A percentile compares a stretch with the other conserved stretches of the same genome.
Evolutionary conservation across 495 filamentous ascomycete species (phyloP).

Genomic region (Oidiodendron maius): DNA sequence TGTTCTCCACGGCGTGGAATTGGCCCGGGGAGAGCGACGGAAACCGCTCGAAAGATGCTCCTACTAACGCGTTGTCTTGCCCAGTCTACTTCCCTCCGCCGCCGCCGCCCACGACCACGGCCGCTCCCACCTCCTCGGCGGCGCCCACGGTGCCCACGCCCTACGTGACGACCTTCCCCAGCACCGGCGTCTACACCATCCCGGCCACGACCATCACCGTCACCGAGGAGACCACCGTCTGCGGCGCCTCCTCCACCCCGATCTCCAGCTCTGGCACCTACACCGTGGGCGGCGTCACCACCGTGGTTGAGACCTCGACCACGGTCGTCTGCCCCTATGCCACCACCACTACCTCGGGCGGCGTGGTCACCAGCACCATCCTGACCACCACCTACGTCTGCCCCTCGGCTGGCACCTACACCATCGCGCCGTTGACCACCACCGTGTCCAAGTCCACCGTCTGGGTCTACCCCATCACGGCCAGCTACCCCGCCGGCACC

Average conservation of each 20-base stretch:
- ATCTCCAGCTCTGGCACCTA: conserved; percentile 55
- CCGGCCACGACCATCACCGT: conserved; percentile 69
- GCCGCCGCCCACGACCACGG: conserved; percentile 12
- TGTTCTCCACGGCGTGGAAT: no score
- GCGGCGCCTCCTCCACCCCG: conserved; percentile 55
- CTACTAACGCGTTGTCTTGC: no score
- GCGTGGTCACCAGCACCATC: conserved; percentile 61
- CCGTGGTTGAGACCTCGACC: conserved; percentile 61
- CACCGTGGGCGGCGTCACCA: conserved; percentile 75
- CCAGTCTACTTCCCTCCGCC: conserved; percentile 19
- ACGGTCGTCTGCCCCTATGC: conserved; percentile 71
- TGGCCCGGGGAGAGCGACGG: conserved; percentile 9
- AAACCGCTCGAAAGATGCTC: no score
- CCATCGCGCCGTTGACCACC: conserved; percentile 66
- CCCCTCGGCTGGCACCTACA: conserved; percentile 76
- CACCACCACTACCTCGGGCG: conserved; percentile 51
- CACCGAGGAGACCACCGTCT: conserved; percentile 58
- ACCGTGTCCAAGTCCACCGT: conserved; percentile 44
- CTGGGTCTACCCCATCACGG: conserved; percentile 60
- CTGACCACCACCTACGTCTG: conserved; percentile 70
- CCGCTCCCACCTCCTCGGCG: conserved; percentile 29
- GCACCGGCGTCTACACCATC: conserved; percentile 74
- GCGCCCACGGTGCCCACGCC: conserved; percentile 53
- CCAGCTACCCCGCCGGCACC: conserved; percentile 61
- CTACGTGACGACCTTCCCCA: conserved; percentile 59